Conservation (phyloP, 2,329 filamentous ascomycete genomes). For the Immersiporthe knoxdaviesiana region DNA sequence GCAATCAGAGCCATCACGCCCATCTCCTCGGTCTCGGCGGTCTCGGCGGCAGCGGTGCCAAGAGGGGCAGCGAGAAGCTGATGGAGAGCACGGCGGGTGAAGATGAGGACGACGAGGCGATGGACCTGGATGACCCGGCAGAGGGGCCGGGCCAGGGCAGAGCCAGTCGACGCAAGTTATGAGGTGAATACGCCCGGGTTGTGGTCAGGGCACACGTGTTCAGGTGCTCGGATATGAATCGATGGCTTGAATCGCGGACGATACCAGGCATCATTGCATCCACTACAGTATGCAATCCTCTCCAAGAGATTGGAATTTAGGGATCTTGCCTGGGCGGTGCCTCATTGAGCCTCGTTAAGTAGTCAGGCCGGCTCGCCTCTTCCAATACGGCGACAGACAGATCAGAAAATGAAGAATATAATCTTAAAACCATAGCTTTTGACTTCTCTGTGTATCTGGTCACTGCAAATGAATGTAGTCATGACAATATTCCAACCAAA, state of each 20-base stretch:
- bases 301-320: no score
- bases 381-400: background rate
- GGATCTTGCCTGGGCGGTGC: background rate
- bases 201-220: background rate
- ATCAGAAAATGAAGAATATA: background rate
- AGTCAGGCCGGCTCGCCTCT: background rate
- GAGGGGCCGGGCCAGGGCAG: constrained; percentile 56
- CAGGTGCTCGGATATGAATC: background rate
- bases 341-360: background rate
- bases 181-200: background rate
- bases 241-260: background rate
- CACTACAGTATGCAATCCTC: background rate
- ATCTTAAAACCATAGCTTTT: background rate
- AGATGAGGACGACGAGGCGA: constrained; percentile 51
- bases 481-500: background rate
- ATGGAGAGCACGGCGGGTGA: constrained; percentile 47
- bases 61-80: constrained; percentile 36
- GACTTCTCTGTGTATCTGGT: background rate
- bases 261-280: background rate
- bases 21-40: background rate
- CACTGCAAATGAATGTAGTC: background rate
- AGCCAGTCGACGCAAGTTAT: constrained; percentile 59
- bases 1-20: no score
- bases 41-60: constrained; percentile 19
- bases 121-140: constrained; percentile 59